Base-by-base conservation (phyloP, 805 yeast genomes). In the Teunomyces kruisii region DNA sequence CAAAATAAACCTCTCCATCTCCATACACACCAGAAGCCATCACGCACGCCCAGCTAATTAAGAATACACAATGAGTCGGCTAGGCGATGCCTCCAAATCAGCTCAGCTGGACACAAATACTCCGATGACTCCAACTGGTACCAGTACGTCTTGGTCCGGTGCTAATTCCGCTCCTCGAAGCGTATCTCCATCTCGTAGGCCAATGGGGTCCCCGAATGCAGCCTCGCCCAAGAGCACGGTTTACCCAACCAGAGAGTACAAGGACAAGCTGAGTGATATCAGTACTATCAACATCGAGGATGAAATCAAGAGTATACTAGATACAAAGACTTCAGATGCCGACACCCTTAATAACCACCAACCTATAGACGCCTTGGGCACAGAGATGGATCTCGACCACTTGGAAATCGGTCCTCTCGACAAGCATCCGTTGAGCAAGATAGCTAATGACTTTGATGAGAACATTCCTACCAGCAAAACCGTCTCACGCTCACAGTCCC, bases 401-500 rank as follows among this genome's bases (percentile, higher is more conserved):
- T 31, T 45, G 16, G 53, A 52, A 16, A 29, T 48, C 15, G 55
- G 47, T n/a, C 52, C 54, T 6, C 40, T 52, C 13, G 54, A 47
- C 37, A 42, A 35, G 6, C 28, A 35, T 35, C 24, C 38, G 10
- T 7, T 35, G 29, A 19, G 40, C n/a, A 39, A 44, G 8, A 28
- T 38, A 10, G 29, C 32, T 17, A 32, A 39, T 6, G 43, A 36
- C 6, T 22, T 35, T 22, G 38, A 35, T 6, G 38, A 28, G 40
- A 45, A 26, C 22, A 9, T 39, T 12, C 32, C 28, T 12, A 17
- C 38, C 12, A 46, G 47, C 40, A 49, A 35, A 32, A 51, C 57
- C 8, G 47, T 45, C 5, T 51, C 56, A 33, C 48, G 50, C 28
- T 47, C 57, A 10, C 54, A 49, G 15, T 48, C 54, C n/a, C 57